Base-by-base conservation (phyloP, 1,284 basidiomycete genomes). In the Rhizoctonia solani region DNA sequence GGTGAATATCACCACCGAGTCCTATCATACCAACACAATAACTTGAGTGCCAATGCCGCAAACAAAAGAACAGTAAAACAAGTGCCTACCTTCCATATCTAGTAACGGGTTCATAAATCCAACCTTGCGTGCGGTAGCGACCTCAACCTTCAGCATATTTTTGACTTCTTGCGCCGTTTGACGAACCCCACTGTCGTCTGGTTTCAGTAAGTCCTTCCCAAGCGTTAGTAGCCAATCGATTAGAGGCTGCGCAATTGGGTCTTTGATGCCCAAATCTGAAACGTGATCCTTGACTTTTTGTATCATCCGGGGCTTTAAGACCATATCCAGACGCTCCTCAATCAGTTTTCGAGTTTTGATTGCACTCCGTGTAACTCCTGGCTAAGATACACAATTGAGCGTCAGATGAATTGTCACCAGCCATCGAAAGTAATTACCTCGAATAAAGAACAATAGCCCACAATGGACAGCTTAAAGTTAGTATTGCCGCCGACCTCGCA, bases 311-410 rank as follows among this genome's bases (percentile, higher is more conserved):
- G 25, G 5, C n/a, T 34, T 54, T n/a, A 66, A 54, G 9, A 50
- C 61, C 8, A 44, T n/a, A 23, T 53, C 41, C 14, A 27, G 46
- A 13, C 46, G 72, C 8, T 68, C 9, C 14, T 55, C 41, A 5
- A 74, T 70, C 9, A 67, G 4, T 11, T 41, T 11, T 19, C n/a
- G 8, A 21, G 73, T 74, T 9, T 69, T 68, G 1, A 50, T n/a
- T 2, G 67, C 32, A 14, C 59, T 70, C 2, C 73, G 37, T 8
- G 37, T 39, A 39, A 39, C 8, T 39, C 16, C 37, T 8, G 37
- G 9, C 16, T 39, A 16, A 8, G 8, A 39, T 39, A 16, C 37
- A 39, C 8, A 39, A 39, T 16, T n/a, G n/a, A 39, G 37, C 37
- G 37, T 8, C 37, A 39, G 16, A 16, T 8, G 37, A 16, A 8